Evolutionary conservation across 176 grass and related monocot species (phyloP).

Genomic region (Phragmites australis): DNA sequence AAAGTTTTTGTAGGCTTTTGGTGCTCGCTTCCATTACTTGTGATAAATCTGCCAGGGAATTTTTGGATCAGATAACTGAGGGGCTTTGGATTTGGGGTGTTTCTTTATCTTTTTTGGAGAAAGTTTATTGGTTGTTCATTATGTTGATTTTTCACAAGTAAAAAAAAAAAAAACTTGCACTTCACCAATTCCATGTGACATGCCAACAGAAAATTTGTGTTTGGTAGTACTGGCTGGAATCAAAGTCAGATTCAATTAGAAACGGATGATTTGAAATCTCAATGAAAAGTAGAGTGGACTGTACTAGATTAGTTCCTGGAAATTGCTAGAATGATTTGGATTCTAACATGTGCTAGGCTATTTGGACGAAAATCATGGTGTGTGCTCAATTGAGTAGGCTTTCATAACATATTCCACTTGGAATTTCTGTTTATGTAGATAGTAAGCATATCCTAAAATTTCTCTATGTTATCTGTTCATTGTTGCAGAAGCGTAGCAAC

Average conservation of each 20-base stretch:
- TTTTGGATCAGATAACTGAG: no score
- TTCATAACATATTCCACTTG: neutral
- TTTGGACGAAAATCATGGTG: neutral
- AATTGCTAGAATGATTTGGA: neutral
- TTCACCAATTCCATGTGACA: no score
- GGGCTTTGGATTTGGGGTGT: no score
- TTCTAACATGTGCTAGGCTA: neutral
- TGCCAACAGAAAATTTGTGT: neutral
- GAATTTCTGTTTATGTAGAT: neutral
- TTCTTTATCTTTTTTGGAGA: no score
- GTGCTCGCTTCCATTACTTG: no score
- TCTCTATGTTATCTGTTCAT: neutral
- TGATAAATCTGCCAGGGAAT: no score
- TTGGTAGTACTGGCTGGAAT: neutral
- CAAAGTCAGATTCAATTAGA: neutral
- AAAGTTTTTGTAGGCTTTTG: no score
- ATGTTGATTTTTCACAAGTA: no score
- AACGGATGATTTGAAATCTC: neutral
- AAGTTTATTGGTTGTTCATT: no score
- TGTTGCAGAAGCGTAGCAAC: conserved; percentile 24
- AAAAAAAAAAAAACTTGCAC: no score
- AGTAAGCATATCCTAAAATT: conserved; percentile 6
- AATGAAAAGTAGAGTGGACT: neutral
- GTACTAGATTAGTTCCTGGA: neutral
- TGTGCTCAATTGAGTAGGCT: neutral